Conservation (phyloP, 2,329 filamentous ascomycete species). For the Cladosporium phlei region DNA sequence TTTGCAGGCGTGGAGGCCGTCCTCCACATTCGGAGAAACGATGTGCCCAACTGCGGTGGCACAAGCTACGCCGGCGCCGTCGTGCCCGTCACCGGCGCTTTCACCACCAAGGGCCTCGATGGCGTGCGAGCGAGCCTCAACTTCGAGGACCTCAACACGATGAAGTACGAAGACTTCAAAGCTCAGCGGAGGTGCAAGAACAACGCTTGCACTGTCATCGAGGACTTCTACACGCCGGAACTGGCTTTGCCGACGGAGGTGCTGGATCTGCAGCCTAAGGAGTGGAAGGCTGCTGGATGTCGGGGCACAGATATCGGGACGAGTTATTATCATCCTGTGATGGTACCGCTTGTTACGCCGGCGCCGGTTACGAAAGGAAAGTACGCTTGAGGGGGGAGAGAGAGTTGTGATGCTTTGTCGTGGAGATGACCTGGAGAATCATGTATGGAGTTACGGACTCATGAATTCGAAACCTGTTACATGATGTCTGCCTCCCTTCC, state of each 20-base stretch:
- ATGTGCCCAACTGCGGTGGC: not conserved
- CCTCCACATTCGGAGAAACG: not conserved
- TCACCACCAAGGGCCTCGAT: not conserved
- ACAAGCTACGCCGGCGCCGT: not conserved
- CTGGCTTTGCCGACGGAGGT: slow-evolving; percentile 7
- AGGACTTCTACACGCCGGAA: not conserved
- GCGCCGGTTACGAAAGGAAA: not conserved
- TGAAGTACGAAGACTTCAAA: not conserved
- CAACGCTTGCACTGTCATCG: not conserved
- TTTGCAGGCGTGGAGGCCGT: not conserved
- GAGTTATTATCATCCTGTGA: not conserved
- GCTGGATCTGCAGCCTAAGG: not conserved
- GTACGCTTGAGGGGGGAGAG: too few relatives aligned
- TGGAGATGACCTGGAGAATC: too few relatives aligned
- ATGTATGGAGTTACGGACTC: too few relatives aligned
- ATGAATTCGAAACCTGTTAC: too few relatives aligned
- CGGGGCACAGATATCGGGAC: not conserved
- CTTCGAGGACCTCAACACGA: slow-evolving; percentile 6
- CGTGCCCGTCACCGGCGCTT: not conserved
- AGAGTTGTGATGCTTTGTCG: too few relatives aligned
- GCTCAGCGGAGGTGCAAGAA: not conserved
- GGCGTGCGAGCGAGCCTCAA: not conserved
- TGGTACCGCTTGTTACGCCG: slow-evolving; percentile 4
- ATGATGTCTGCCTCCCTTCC: too few relatives aligned
- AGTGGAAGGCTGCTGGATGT: slow-evolving; percentile 3